Percentiles rank a stretch among this genome's conserved stretches.
Conservation (phyloP, 495 filamentous ascomycete species). For the Evernia prunastri region DNA sequence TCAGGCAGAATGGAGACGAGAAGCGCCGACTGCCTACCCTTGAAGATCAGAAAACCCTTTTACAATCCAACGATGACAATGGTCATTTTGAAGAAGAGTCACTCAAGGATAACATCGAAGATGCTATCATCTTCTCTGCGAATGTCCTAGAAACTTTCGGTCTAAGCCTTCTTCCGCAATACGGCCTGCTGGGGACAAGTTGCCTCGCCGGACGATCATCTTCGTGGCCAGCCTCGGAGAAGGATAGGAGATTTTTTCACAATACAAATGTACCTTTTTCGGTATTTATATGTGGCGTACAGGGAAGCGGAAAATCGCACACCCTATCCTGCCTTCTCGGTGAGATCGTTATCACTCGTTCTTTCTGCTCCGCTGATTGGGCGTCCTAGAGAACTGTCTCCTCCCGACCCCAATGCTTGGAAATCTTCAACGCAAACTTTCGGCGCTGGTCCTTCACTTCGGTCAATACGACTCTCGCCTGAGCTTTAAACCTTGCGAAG, state of each 20-base stretch:
- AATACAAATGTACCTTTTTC: constrained; percentile 62
- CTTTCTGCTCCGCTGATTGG: background rate
- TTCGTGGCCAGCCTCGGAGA: background rate
- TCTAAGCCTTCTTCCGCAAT: background rate
- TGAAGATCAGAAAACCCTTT: background rate
- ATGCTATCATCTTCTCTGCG: background rate
- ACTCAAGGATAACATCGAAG: background rate
- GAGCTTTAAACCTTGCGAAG: constrained; percentile 42
- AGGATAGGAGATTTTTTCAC: constrained; percentile 12
- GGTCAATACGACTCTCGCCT: constrained; percentile 50
- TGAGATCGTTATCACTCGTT: constrained; percentile 44
- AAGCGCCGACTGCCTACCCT: background rate
- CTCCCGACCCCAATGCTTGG: constrained; percentile 31
- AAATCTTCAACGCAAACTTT: constrained; percentile 44
- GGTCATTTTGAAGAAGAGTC: background rate
- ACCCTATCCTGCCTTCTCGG: constrained; percentile 66
- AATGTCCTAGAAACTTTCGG: background rate
- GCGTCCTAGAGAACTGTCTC: constrained; percentile 3
- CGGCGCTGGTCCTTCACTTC: constrained; percentile 65
- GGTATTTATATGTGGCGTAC: constrained; percentile 67
- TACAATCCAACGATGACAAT: background rate
- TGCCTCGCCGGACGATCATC: background rate
- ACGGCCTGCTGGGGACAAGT: background rate
- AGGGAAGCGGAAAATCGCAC: constrained; percentile 71
- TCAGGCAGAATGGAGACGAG: background rate